Conservation (phyloP, 495 filamentous ascomycete species). For the Lophiotrema nucula region DNA sequence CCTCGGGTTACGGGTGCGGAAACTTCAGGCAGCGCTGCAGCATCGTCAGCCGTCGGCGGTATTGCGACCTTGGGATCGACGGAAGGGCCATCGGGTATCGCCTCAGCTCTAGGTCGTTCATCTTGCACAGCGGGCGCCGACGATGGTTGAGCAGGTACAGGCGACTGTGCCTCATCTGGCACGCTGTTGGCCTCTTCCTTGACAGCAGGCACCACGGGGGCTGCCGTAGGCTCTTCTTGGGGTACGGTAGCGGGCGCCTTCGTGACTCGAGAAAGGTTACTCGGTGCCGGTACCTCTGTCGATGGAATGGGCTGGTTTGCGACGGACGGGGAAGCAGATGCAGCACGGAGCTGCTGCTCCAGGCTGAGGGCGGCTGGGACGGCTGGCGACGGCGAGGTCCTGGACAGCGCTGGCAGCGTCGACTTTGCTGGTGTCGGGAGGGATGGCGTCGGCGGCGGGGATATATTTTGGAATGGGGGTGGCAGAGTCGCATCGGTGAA, state of each 20-base stretch:
- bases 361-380: not conserved
- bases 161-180: slow-evolving; percentile 8
- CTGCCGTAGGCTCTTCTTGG: not conserved
- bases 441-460: slow-evolving; percentile 15
- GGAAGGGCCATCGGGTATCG: slow-evolving; percentile 19
- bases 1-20: slow-evolving; percentile 5
- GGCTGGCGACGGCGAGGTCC: slow-evolving; percentile 15
- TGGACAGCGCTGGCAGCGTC: not conserved
- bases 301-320: slow-evolving; percentile 8
- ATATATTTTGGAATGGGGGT: slow-evolving; percentile 27
- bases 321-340: slow-evolving; percentile 29
- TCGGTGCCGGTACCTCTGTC: not conserved
- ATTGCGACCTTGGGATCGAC: slow-evolving; percentile 24
- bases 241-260: not conserved
- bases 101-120: not conserved
- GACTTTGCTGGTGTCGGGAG: slow-evolving; percentile 23
- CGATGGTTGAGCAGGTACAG: not conserved
- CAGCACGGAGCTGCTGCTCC: slow-evolving; percentile 27
- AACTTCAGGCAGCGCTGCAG: slow-evolving; percentile 19
- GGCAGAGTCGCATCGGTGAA: slow-evolving; percentile 57
- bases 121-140: not conserved
- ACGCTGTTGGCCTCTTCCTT: not conserved
- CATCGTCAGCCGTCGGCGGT: slow-evolving; percentile 28
- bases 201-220: not conserved
- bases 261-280: not conserved